Conservation (phyloP, 768 basidiomycete genomes). For the Lentinula edodes region DNA sequence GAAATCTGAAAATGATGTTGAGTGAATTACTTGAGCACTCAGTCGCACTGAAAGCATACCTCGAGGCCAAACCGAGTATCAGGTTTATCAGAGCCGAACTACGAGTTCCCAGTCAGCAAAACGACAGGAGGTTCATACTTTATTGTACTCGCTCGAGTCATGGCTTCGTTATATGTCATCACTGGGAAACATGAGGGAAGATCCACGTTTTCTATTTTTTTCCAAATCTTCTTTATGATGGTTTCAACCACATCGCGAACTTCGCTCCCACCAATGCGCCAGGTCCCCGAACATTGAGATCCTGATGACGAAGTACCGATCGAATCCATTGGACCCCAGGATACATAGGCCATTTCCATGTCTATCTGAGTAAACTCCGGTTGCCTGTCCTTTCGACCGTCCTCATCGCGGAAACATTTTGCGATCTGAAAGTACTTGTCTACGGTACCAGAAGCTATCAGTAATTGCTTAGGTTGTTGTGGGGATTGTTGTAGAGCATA, state of each 20-base stretch:
- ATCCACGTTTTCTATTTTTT: constrained; percentile 53
- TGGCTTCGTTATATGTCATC: constrained; percentile 89
- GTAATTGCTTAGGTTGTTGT: constrained; percentile 91
- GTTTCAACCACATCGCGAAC: constrained; percentile 76
- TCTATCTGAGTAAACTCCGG: constrained; percentile 98
- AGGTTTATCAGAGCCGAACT: constrained; percentile 96
- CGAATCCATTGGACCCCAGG: constrained; percentile 52
- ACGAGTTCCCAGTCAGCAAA: constrained; percentile 15
- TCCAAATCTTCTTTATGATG: constrained; percentile 74
- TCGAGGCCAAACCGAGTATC: constrained; percentile 85
- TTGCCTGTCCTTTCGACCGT: constrained; percentile 90
- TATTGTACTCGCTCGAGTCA: constrained; percentile 61
- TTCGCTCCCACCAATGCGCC: constrained; percentile 85
- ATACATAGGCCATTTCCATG: constrained; percentile 93
- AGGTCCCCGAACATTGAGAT: constrained; percentile 29
- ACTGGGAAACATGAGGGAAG: constrained; percentile 66
- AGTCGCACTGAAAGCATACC: constrained; percentile 36
- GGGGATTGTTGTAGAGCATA: constrained; percentile 94
- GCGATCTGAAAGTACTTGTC: constrained; percentile 92
- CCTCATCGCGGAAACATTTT: constrained; percentile 93
- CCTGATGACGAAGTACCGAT: constrained; percentile 11
- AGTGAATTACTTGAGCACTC: not conserved
- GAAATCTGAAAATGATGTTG: constrained; percentile 30
- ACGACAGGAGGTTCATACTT: constrained; percentile 8
- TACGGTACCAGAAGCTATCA: constrained; percentile 86